Percentiles rank a stretch among this genome's conserved stretches.
Conservation (phyloP, 768 basidiomycete species). For the Boletus coccyginus region DNA sequence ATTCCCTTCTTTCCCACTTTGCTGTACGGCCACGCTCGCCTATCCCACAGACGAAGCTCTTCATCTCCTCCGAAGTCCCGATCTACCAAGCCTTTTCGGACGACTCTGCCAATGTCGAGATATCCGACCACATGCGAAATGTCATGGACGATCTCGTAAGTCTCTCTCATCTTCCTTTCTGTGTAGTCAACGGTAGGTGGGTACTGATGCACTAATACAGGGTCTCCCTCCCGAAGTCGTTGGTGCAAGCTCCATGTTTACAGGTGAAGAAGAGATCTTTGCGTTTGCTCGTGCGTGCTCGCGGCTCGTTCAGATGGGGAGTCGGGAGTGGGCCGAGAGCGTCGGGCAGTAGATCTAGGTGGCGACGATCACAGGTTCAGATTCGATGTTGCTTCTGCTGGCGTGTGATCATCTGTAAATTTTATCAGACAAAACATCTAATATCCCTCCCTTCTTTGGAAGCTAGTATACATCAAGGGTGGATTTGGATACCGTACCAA, state of each 20-base stretch:
- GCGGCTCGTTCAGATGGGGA: constrained; percentile 85
- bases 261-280: constrained; percentile 95
- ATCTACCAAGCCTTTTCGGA: constrained; percentile 89
- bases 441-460: constrained; percentile 5
- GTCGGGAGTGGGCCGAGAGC: constrained; percentile 75
- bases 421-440: background rate
- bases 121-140: constrained; percentile 85
- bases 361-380: background rate
- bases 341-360: constrained; percentile 24
- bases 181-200: background rate
- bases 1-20: background rate
- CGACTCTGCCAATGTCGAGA: constrained; percentile 42
- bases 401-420: too few species aligned
- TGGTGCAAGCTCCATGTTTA: constrained; percentile 86
- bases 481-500: constrained; percentile 17
- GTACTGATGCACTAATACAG: constrained; percentile 35
- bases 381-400: background rate
- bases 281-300: constrained; percentile 95
- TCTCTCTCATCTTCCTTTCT: background rate
- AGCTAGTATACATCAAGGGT: constrained; percentile 28
- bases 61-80: constrained; percentile 90
- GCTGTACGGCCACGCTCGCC: constrained; percentile 37
- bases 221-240: constrained; percentile 76
- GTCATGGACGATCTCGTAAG: constrained; percentile 94
- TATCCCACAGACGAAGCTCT: constrained; percentile 74